Evolutionary conservation across 345 rosid species (phyloP), one percentile per base, ranked within the genome.

Genomic region (Gossypium sturtianum): DNA sequence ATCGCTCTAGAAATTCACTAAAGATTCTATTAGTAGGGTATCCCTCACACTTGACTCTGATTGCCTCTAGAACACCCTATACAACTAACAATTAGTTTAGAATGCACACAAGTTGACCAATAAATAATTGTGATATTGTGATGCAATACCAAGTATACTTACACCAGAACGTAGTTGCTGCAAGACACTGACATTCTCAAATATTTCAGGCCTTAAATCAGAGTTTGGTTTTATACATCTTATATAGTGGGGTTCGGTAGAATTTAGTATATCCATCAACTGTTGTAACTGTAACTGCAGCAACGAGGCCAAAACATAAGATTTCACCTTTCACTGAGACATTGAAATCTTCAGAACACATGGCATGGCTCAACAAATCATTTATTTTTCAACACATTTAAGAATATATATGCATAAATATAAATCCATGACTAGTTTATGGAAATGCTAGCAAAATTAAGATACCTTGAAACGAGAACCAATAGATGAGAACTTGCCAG

Each of bases 51-150:
- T 92, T 94, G 76, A 94, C 86, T 85, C 87, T 88, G 74, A 94
- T 89, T 79, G 97, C 97, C 85, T 94, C 98, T 67, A 94, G 83
- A 78, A 94, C 98, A 82, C 98, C 98, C 98, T 94, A 81, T 73
- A 87, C 19, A 73, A 78, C 73, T 20, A 77, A 72, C 34, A 77
- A 67, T 76, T 15, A 71, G 72, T 63, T 70, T 38, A 65, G 66
- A 77, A 80, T 44, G 71, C 68, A 71, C 45, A 70, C 71, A 43
- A 73, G 56, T 52, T 58, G 66, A 66, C 71, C 60, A 68, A 67
- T 27, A 58, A 73, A 38, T 29, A 56, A 66, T 34, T 52, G 19
- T 8, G 12, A 54, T 77, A 47, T 63, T 65, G 27, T 12, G 75
- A 44, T 20, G 27, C 34, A 48, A 54, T 64, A 44, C 72, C 47